Evolutionary conservation across 352 stramenopile genomes (phyloP), one percentile per base, ranked within the genome.

Genomic region (Globisporangium okanoganense): DNA sequence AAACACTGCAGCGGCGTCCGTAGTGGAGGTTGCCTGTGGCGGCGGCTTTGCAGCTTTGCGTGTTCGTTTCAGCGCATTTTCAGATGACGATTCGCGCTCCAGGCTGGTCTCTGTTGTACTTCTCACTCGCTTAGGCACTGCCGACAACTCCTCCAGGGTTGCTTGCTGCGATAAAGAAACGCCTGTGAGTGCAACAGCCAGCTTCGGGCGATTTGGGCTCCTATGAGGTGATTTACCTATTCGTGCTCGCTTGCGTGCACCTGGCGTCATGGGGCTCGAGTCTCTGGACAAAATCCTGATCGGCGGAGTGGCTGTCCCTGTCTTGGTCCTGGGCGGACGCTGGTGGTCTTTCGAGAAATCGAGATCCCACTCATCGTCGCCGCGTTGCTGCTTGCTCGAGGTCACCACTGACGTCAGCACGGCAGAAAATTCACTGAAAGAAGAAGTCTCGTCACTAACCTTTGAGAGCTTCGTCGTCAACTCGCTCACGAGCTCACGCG

Each of bases 331-430:
- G 0, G 4, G 8, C 5, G 5, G 52, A 29, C 16, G 35, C 35
- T 31, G 16, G 5, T 45, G 8, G 22, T 62, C 56, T 33, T 33
- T 33, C 2, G 56, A 62, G 47, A 62, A 62, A 22, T 62, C 56
- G 9, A 62, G 22, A 5, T 56, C 10, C 7, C 51, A 49, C 7
- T 40, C 43, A 14, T 48, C 25, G 24, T 60, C 40, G n/a, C 31
- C 27, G 20, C 33, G 22, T 1, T 49, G 35, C 12, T 35, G 9
- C 12, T 48, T 36, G 24, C 27, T 49, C 24, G 22, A 31, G 13
- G 16, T 8, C 36, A 22, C 35, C 8, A 14, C 35, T 12, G 36
- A 25, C 8, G 22, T 49, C 36, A 25, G 31, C 16, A 43, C 45
- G 12, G 45, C 20, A 14, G 45, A 33, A 24, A 33, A 51, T 5